Conservation (phyloP, 1,139 yeast species). For the Nakaseomyces sp. region DNA sequence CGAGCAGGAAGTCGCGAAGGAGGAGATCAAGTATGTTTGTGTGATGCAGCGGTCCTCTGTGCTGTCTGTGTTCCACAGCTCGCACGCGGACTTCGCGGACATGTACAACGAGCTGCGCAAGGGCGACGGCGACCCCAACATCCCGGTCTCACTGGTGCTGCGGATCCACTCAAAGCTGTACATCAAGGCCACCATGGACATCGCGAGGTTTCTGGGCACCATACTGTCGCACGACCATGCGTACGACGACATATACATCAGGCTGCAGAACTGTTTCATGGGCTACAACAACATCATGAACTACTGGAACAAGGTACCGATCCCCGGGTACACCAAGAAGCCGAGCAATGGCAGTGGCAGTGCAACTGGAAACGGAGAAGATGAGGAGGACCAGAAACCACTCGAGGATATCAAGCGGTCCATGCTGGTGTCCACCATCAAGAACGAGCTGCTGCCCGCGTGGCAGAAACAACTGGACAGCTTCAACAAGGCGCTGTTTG, state of each 20-base stretch:
- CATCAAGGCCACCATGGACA: not conserved
- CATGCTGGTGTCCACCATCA: slow-evolving; percentile 14
- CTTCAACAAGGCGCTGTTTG: not conserved
- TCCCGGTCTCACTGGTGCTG: not conserved
- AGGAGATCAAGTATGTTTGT: not conserved
- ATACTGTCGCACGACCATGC: not conserved
- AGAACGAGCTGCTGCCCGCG: slow-evolving; percentile 17
- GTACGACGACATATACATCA: not conserved
- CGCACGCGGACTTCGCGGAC: not conserved
- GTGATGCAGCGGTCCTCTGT: slow-evolving; percentile 2
- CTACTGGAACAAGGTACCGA: slow-evolving; percentile 4
- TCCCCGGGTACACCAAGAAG: not conserved
- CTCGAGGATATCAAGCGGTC: slow-evolving; percentile 4
- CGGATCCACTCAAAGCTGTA: not conserved
- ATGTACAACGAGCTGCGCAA: slow-evolving; percentile 1
- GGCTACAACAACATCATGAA: slow-evolving; percentile 2
- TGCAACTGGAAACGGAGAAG: too few species aligned
- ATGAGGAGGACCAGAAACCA: not conserved
- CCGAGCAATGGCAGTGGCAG: too few species aligned
- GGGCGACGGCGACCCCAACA: slow-evolving; percentile 3
- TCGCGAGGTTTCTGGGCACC: not conserved
- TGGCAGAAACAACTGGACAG: slow-evolving; percentile 21
- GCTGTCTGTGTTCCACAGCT: slow-evolving; percentile 3
- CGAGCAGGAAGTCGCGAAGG: not conserved
- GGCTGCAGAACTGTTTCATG: not conserved